These are phyloP conservation scores for Malus domestica DNA, from an alignment of 306 rosid genomes.

Conservation along the genomic window ASM211411v1 NC_041794.1:1259501-1260000, in stretches of 20 bases:
- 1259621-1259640: constrained; percentile 47
- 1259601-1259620: constrained; percentile 48
- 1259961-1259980: background rate
- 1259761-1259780: constrained; percentile 33
- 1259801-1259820: constrained; percentile 46
- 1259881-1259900: background rate
- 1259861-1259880: background rate
- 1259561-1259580: constrained; percentile 6
- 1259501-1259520: constrained; percentile 24
- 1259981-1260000: background rate
- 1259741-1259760: constrained; percentile 32
- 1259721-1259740: constrained; percentile 40
- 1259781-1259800: constrained; percentile 30
- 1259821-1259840: constrained; percentile 52
- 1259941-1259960: background rate
- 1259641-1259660: constrained; percentile 35
- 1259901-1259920: background rate
- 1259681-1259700: constrained; percentile 24
- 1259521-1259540: constrained; percentile 8
- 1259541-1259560: background rate
- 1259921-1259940: background rate
- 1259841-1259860: constrained; percentile 31
- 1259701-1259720: constrained; percentile 41
- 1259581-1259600: constrained; percentile 70
- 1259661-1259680: constrained; percentile 26